Base-by-base conservation (phyloP, 352 stramenopile genomes). In the Thalassiosira mediterranea region DNA sequence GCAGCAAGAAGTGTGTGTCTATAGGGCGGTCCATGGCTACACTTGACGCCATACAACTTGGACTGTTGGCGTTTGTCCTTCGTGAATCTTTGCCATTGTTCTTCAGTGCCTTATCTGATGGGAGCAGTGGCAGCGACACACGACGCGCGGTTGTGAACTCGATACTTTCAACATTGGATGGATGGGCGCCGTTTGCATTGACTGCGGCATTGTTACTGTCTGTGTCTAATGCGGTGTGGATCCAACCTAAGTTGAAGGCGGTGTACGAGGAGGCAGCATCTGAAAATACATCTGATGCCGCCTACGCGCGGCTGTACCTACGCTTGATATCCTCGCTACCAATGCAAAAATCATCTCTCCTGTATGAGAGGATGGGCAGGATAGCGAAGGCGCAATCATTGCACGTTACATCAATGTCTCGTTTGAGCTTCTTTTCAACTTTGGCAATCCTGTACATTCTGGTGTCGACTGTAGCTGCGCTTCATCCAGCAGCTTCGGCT, bases 221-320 rank as follows among this genome's bases (percentile, higher is more conserved):
- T 4, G 48, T 38, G 21, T 79, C 68, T 1, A 81, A 76, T 38
- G 29, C 67, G 32, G 38, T 74, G 23, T 65, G 87, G 28, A 66
- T 87, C n/a, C 38, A 65, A 57, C 56, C 60, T 38, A 37, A 44
- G 48, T 64, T 86, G 11, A 42, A 56, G 38, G n/a, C 8, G 7
- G n/a, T 83, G 15, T 59, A 62, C 37, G 48, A 48, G 8, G 53
- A 72, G 17, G 67, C 83, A 58, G 60, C 56, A 26, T 56, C 48
- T 0, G 54, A 72, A 37, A 69, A 83, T 29, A 58, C 64, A 15
- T 60, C 72, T 8, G 76, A 88, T 67, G 70, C 81, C 8, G 38
- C 63, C 25, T 90, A 88, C 57, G 73, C 66, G 10, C 79, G 88
- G 48, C 62, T 92, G 8, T 92, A 87, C 66, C 44, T 92, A 2